Evolutionary conservation across 1,284 basidiomycete genomes (phyloP), one percentile per base, ranked within the genome.

Genomic region (Tremellales sp.): DNA sequence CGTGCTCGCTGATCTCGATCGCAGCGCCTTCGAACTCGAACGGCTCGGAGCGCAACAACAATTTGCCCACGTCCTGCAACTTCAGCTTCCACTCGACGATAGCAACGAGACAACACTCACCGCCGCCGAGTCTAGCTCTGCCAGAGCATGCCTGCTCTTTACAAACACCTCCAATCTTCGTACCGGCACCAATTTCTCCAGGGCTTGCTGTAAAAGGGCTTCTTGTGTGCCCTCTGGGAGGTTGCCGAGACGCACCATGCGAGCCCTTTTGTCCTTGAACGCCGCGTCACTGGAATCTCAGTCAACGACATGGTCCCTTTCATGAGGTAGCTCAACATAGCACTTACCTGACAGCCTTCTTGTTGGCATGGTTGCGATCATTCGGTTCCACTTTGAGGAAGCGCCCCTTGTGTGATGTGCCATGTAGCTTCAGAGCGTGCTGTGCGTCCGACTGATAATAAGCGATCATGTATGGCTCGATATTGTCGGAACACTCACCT

Each of bases 201-300:
- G 75, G 0, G 77, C 76, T 76, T 97, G 92, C 62, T 97, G 92
- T 21, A 97, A 71, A 1, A 96, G 76, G 0, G 86, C 91, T 68
- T 96, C 92, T 65, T 93, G 88, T 1, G 82, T 80, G 11, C 75
- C 79, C 3, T 79, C 61, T 2, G 88, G 87, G n/a, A 97, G 77
- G 42, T 84, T 84, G 29, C 78, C 81, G 37, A 96, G 76, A 22
- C 84, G 82, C 8, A 96, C 77, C 25, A 78, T 85, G 42, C 82
- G 80, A 12, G 61, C 59, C 3, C 67, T 62, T 22, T 78, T 71
- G 51, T 90, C 88, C 12, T 81, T 81, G 5, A 36, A n/a, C 33
- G 54, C 60, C 21, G 56, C 42, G 13, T 48, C 51, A 12, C 45
- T 40, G 26, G 51, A 6, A 6, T 52, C 29, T 15, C 12, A 17